Conservation (phyloP, 192 early-diverging fungal species). For the Backusella psychrophila region DNA sequence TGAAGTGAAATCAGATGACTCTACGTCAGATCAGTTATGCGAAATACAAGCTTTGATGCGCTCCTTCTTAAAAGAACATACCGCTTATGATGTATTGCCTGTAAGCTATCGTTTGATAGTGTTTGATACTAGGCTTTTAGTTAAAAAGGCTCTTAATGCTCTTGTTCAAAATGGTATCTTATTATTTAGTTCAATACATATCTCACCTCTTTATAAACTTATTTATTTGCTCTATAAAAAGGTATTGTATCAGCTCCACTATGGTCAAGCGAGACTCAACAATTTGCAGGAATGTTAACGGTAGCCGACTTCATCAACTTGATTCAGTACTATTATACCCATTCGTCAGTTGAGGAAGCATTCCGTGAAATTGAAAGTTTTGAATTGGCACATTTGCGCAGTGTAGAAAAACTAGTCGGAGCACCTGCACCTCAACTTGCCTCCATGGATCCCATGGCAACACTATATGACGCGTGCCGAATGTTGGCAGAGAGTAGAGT, state of each 20-base stretch:
- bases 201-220: background rate
- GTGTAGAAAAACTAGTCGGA: slow-evolving; percentile 60
- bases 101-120: slow-evolving; percentile 90
- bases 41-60: slow-evolving; percentile 29
- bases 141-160: slow-evolving; percentile 89
- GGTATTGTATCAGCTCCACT: slow-evolving; percentile 92
- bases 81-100: slow-evolving; percentile 89
- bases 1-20: background rate
- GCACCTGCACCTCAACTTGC: slow-evolving; percentile 63
- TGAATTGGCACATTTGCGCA: slow-evolving; percentile 64
- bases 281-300: slow-evolving; percentile 94
- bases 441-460: slow-evolving; percentile 81
- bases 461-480: slow-evolving; percentile 83
- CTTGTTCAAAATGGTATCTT: slow-evolving; percentile 89
- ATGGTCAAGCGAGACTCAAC: slow-evolving; percentile 77
- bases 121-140: slow-evolving; percentile 83
- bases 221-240: slow-evolving; percentile 34
- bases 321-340: slow-evolving; percentile 88
- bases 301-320: slow-evolving; percentile 95
- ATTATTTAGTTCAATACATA: background rate
- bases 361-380: slow-evolving; percentile 85
- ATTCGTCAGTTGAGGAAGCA: slow-evolving; percentile 76
- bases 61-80: slow-evolving; percentile 75
- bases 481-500: slow-evolving; percentile 79
- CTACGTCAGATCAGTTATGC: background rate